Conservation (phyloP, 352 stramenopile species). For the Pythium rishiriense region DNA sequence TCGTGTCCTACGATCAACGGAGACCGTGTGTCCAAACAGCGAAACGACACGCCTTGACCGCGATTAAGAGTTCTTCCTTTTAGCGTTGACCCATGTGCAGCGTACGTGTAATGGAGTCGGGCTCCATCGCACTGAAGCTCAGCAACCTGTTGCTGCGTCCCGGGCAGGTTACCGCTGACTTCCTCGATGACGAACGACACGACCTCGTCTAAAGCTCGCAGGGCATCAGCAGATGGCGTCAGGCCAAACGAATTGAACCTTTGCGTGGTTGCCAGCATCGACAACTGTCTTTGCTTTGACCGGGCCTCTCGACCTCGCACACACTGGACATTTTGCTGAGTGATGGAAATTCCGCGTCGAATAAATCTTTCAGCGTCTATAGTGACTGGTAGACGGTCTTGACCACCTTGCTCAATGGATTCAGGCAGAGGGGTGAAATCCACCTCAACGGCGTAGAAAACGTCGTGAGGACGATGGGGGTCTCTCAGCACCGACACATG, state of each 20-base stretch:
- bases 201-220: constrained; percentile 48
- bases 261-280: constrained; percentile 26
- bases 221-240: constrained; percentile 53
- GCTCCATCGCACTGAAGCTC: constrained; percentile 52
- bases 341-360: constrained; percentile 35
- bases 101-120: constrained; percentile 57
- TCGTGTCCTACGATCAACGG: constrained; percentile 38
- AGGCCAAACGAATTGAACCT: constrained; percentile 42
- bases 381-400: not conserved
- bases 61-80: constrained; percentile 37
- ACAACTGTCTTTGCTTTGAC: constrained; percentile 29
- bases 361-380: constrained; percentile 32
- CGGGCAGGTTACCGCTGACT: constrained; percentile 48
- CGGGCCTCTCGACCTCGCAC: constrained; percentile 56
- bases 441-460: constrained; percentile 51
- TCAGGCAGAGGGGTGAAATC: constrained; percentile 12
- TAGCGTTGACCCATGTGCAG: constrained; percentile 38
- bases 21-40: constrained; percentile 45
- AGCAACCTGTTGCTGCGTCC: constrained; percentile 52
- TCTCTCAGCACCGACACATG: constrained; percentile 40
- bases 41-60: constrained; percentile 56
- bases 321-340: constrained; percentile 42
- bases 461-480: constrained; percentile 8
- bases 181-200: constrained; percentile 44
- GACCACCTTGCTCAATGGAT: not conserved